These are phyloP conservation scores for Xylaria sp. DNA, from an alignment of 2,329 filamentous ascomycete genomes.

Conservation along the genomic window DNA sequence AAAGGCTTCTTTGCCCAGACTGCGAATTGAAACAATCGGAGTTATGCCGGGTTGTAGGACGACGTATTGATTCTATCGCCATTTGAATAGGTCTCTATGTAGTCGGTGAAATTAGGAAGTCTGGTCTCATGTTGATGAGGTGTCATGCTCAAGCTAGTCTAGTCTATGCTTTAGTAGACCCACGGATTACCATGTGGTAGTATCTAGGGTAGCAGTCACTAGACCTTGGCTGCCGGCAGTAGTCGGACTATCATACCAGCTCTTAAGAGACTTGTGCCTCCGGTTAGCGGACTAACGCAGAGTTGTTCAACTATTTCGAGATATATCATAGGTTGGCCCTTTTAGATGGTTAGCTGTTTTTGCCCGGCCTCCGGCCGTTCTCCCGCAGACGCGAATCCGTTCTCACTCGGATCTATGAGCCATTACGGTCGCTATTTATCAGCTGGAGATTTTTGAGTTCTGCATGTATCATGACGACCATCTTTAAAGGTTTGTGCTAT, in stretches of 20 bases:
- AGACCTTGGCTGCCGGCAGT: neutral
- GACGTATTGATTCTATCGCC: neutral
- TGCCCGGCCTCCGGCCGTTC: neutral
- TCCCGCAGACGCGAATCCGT: neutral
- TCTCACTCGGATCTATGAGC: neutral
- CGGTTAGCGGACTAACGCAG: neutral
- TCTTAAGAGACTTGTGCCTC: neutral
- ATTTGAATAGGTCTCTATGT: neutral
- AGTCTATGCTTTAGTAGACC: neutral
- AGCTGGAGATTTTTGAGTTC: neutral
- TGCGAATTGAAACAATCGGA: neutral
- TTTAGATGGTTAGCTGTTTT: neutral
- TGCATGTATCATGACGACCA: neutral
- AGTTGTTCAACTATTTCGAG: neutral
- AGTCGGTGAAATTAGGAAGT: neutral
- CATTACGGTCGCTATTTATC: neutral
- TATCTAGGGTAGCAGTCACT: neutral
- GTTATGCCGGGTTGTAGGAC: neutral
- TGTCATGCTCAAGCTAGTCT: constrained; percentile 4
- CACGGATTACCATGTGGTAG: neutral
- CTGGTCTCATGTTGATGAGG: neutral
- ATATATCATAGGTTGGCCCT: neutral
- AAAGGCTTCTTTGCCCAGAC: neutral
- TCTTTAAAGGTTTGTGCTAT: no score
- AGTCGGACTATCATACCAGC: neutral